These are phyloP conservation scores for Rhynchospora pubera DNA, from an alignment of 176 grass and related monocot genomes.

Conservation along the genomic window DNA sequence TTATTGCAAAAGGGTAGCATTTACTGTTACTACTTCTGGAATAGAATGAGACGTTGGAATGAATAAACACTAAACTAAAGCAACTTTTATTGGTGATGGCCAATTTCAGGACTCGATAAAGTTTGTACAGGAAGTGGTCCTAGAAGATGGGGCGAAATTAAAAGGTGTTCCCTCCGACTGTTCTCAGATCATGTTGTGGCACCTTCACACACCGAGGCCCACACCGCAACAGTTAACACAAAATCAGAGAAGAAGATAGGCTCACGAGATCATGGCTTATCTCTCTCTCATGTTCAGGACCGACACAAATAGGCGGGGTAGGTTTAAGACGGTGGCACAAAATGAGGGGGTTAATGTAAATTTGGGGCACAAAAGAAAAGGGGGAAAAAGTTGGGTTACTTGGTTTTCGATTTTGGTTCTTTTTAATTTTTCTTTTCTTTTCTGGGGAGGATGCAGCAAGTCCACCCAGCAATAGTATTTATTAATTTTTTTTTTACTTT, in stretches of 20 bases:
- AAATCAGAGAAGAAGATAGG: constrained; percentile 33
- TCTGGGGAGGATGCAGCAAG: constrained; percentile 13
- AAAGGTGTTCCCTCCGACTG: constrained; percentile 80
- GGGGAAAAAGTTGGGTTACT: neutral
- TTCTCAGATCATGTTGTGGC: constrained; percentile 88
- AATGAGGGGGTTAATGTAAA: constrained; percentile 50
- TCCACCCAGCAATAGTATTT: constrained; percentile 41
- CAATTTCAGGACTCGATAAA: constrained; percentile 76
- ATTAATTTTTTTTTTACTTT: constrained; percentile 24
- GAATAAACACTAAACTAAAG: neutral
- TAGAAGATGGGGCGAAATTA: constrained; percentile 67
- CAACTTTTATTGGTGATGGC: neutral
- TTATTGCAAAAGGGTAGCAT: neutral
- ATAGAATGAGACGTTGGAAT: neutral
- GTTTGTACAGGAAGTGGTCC: constrained; percentile 82
- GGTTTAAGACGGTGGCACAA: neutral
- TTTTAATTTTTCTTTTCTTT: constrained; percentile 12
- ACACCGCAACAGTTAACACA: constrained; percentile 3
- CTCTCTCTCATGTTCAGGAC: neutral
- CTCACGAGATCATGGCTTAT: neutral
- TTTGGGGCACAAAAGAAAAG: constrained; percentile 4
- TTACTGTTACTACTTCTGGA: neutral
- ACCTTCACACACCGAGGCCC: constrained; percentile 41
- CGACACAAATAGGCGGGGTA: constrained; percentile 5
- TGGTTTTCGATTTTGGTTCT: constrained; percentile 19